Evolutionary conservation across 83 land plant genomes (phyloP).

Genomic region (Thuja plicata): DNA sequence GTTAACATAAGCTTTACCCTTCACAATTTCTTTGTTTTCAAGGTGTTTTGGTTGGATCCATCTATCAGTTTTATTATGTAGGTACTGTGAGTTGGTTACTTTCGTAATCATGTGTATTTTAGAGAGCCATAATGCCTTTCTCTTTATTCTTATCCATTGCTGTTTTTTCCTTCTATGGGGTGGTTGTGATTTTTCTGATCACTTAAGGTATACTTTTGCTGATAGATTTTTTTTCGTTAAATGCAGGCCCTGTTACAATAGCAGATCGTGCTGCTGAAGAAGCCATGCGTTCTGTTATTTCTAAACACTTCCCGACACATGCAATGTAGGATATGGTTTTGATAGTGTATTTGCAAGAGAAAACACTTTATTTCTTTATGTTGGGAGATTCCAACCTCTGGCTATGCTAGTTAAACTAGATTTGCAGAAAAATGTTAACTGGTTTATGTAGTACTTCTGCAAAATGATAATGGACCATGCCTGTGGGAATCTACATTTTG

Average conservation of each 20-base stretch:
- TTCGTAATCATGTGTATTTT: background rate
- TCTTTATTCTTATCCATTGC: background rate
- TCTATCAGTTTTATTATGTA: background rate
- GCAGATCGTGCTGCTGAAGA: slow-evolving; percentile 87
- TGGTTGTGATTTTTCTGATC: background rate
- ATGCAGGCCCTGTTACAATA: slow-evolving; percentile 91
- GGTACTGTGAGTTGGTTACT: background rate
- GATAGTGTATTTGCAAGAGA: slow-evolving; percentile 2
- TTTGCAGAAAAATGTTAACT: background rate
- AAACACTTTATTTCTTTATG: slow-evolving; percentile 9
- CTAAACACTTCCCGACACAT: slow-evolving; percentile 75
- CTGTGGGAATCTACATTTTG: background rate
- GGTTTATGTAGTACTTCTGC: background rate
- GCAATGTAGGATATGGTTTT: slow-evolving; percentile 60
- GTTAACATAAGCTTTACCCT: background rate
- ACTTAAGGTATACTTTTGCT: background rate
- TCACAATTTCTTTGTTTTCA: background rate
- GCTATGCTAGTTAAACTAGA: background rate
- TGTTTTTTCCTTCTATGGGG: background rate
- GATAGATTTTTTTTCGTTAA: background rate
- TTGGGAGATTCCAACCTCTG: background rate
- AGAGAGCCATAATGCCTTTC: background rate
- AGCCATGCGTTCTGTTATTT: slow-evolving; percentile 69
- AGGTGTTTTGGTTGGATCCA: background rate
- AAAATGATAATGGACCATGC: background rate